Percentiles rank a stretch among this genome's conserved stretches.
Evolutionary conservation across 305 asterid genomes (phyloP).

Genomic region (Fraxinus ornus): DNA sequence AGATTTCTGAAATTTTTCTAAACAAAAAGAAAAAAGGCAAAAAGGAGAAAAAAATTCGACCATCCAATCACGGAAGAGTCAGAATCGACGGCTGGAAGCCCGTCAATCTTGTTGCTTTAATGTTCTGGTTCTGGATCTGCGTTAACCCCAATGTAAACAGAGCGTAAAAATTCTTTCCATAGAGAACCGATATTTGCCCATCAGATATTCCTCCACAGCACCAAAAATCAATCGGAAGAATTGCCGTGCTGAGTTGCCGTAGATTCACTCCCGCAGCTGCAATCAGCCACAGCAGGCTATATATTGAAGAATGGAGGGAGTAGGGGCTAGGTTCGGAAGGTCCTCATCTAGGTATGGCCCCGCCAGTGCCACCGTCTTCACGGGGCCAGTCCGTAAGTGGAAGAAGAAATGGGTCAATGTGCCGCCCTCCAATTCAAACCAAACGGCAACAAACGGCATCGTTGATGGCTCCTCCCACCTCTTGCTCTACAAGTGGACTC

Average conservation of each 20-base stretch:
- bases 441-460: constrained; percentile 37
- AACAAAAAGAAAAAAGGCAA: too few relatives aligned
- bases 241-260: constrained; percentile 22
- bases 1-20: too few relatives aligned
- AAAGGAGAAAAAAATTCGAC: neutral
- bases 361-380: constrained; percentile 76
- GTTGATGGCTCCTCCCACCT: constrained; percentile 62
- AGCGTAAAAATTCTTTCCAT: too few relatives aligned
- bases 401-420: constrained; percentile 82
- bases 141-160: neutral
- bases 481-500: constrained; percentile 78
- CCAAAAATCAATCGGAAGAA: constrained; percentile 11
- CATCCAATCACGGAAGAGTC: neutral
- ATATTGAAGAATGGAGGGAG: constrained; percentile 73
- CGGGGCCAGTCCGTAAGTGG: constrained; percentile 87
- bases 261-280: neutral
- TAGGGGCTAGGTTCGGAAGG: constrained; percentile 89
- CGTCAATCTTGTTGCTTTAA: neutral
- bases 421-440: constrained; percentile 48
- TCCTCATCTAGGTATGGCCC: constrained; percentile 84
- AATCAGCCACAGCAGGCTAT: constrained; percentile 7
- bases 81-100: neutral
- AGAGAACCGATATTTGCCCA: neutral
- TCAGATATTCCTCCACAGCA: neutral
- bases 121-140: neutral